These are phyloP conservation scores for Mycena rosella DNA, from an alignment of 768 basidiomycete genomes.

Conservation along the genomic window DNA sequence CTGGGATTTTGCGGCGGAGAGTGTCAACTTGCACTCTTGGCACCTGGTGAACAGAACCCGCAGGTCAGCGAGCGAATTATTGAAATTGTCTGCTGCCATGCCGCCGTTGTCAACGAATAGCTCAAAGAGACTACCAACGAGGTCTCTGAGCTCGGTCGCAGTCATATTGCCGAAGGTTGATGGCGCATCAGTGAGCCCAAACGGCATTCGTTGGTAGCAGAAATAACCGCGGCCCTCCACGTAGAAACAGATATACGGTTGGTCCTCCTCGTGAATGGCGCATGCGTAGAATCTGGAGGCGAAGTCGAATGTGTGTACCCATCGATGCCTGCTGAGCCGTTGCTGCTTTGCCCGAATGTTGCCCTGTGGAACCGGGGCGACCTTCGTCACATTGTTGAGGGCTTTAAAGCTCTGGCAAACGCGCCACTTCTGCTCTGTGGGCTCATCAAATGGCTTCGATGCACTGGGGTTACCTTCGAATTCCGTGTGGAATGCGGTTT, in stretches of 20 bases:
- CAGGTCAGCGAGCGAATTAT: constrained; percentile 7
- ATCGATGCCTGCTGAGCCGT: constrained; percentile 50
- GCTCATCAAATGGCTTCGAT: not conserved
- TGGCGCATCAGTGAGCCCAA: constrained; percentile 56
- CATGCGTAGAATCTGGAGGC: constrained; percentile 52
- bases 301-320: constrained; percentile 52
- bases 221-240: constrained; percentile 54
- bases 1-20: constrained; percentile 30
- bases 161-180: constrained; percentile 50
- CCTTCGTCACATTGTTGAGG: constrained; percentile 49
- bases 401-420: constrained; percentile 55
- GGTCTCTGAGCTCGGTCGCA: constrained; percentile 40
- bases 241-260: constrained; percentile 52
- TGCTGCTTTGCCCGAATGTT: constrained; percentile 56
- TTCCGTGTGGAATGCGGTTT: not conserved
- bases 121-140: constrained; percentile 34
- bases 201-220: constrained; percentile 51
- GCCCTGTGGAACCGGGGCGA: constrained; percentile 50
- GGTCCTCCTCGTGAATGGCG: constrained; percentile 35
- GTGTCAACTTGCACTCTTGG: constrained; percentile 28
- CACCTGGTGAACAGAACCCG: constrained; percentile 40
- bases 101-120: constrained; percentile 33
- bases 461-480: constrained; percentile 37
- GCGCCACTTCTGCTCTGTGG: constrained; percentile 48
- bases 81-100: constrained; percentile 30